A percentile compares a stretch with the other conserved stretches of the same genome.
These are phyloP conservation scores for Chalciporus sphaerocephalus DNA, from an alignment of 768 basidiomycete genomes.

Conservation along the genomic window DNA sequence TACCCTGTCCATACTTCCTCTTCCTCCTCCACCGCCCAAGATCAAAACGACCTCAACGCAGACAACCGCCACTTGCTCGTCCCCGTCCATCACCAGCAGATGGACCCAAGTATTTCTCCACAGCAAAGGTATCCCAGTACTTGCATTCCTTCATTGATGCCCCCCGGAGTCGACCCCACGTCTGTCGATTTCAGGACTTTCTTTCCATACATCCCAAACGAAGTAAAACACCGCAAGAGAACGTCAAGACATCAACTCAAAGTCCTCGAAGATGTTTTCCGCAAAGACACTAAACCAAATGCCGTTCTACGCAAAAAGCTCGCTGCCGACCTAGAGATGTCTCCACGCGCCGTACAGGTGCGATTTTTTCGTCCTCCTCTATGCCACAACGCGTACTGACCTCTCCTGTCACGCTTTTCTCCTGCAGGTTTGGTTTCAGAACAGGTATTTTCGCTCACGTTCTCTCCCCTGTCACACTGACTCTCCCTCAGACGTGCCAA, in stretches of 20 bases:
- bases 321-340: conserved; percentile 84
- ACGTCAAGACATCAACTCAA: conserved; percentile 87
- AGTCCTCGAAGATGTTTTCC: conserved; percentile 84
- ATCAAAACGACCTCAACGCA: conserved; percentile 5
- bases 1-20: conserved; percentile 20
- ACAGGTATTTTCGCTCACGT: conserved; percentile 46
- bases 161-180: conserved; percentile 54
- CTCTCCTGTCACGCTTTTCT: conserved; percentile 10
- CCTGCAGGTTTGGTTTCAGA: conserved; percentile 85
- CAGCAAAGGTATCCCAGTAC: conserved; percentile 34
- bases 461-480: conserved; percentile 11
- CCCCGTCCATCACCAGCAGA: conserved; percentile 18
- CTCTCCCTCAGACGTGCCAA: conserved; percentile 63
- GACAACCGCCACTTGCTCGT: conserved; percentile 1
- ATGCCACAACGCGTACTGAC: conserved; percentile 18
- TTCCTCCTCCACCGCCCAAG: conserved; percentile 6
- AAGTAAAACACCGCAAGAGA: conserved; percentile 91
- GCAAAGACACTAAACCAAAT: conserved; percentile 88
- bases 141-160: conserved; percentile 46
- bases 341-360: conserved; percentile 92
- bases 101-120: conserved; percentile 22
- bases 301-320: conserved; percentile 73
- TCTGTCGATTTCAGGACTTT: conserved; percentile 78
- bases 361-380: conserved; percentile 23
- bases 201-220: conserved; percentile 84